These are phyloP conservation scores for Chaetothyriales sp. DNA, from an alignment of 2,329 filamentous ascomycete species.

Conservation along the genomic window DNA sequence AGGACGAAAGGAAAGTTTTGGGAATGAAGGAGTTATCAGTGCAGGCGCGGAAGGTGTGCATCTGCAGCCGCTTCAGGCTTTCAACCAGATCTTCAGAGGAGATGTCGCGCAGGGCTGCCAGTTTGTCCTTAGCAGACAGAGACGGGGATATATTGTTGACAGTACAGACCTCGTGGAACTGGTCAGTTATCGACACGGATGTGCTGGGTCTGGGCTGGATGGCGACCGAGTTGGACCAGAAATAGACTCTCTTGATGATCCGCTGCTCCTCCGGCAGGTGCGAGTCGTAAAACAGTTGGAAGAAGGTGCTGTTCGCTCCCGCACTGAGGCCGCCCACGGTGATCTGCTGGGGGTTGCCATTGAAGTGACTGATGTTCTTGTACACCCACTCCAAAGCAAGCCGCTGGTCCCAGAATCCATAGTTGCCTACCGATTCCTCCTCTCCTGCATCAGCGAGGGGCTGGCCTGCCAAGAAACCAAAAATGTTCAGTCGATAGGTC, in stretches of 20 bases:
- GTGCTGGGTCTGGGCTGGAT: conserved; percentile 28
- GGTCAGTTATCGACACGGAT: conserved; percentile 23
- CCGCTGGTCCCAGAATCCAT: conserved; percentile 35
- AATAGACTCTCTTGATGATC: conserved; percentile 26
- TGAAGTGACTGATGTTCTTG: conserved; percentile 32
- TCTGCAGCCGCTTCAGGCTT: conserved; percentile 26
- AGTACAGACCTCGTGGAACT: conserved; percentile 31
- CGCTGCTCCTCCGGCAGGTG: conserved; percentile 13
- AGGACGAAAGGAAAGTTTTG: conserved; percentile 25
- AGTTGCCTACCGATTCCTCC: conserved; percentile 24
- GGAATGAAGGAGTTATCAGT: conserved; percentile 30
- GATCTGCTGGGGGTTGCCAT: conserved; percentile 32
- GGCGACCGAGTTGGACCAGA: conserved; percentile 33
- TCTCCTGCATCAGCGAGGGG: conserved; percentile 23
- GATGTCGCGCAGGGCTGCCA: conserved; percentile 22
- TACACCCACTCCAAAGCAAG: conserved; percentile 38
- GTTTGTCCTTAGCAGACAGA: conserved; percentile 19
- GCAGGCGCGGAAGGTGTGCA: conserved; percentile 33
- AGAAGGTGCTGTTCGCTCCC: conserved; percentile 30
- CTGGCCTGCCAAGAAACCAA: conserved; percentile 34
- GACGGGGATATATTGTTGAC: conserved; percentile 20
- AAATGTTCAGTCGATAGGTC: conserved; percentile 35
- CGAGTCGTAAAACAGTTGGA: conserved; percentile 27
- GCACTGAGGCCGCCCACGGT: conserved; percentile 32
- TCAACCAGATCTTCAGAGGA: conserved; percentile 21